Percentiles rank a stretch among this genome's conserved stretches.
phyloP scores from a whole-genome alignment of 352 stramenopile genomes.

The Lagenidium sp. region DNA sequence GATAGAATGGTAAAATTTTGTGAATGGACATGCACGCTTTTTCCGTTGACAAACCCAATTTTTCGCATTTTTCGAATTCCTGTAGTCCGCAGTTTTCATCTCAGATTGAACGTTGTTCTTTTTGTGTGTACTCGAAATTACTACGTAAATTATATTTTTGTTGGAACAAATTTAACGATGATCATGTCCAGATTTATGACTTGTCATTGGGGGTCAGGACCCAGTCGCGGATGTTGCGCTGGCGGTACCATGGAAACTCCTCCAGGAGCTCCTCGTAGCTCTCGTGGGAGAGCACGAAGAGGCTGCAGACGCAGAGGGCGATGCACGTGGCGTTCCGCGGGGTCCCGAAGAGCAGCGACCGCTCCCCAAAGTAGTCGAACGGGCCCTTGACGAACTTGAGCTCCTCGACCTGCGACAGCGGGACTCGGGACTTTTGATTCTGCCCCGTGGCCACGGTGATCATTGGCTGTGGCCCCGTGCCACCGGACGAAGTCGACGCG shows the following conservation, averaged over 20 bases:
- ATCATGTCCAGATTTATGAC: no score
- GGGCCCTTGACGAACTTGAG: constrained; percentile 62
- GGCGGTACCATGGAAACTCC: constrained; percentile 54
- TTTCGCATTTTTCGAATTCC: no score
- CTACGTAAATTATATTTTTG: no score
- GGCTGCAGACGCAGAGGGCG: constrained; percentile 55
- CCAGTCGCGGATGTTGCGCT: constrained; percentile 49
- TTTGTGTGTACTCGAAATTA: no score
- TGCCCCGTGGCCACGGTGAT: constrained; percentile 1
- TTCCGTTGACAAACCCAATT: no score
- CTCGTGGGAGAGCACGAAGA: constrained; percentile 55
- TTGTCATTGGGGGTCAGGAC: constrained; percentile 17
- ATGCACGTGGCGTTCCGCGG: constrained; percentile 58
- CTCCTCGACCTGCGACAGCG: constrained; percentile 11
- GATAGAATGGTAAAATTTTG: no score
- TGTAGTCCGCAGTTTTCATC: no score
- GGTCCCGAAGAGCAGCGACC: constrained; percentile 60
- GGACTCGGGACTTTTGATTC: constrained; percentile 5
- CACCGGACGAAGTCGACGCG: constrained; percentile 2
- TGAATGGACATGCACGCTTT: no score
- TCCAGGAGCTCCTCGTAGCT: constrained; percentile 59
- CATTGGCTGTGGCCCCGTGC: neutral
- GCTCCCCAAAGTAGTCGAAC: constrained; percentile 74
- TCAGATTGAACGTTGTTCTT: no score
- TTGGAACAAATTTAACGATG: no score